Conservation (phyloP, 345 rosid genomes). For the Gossypium australe region DNA sequence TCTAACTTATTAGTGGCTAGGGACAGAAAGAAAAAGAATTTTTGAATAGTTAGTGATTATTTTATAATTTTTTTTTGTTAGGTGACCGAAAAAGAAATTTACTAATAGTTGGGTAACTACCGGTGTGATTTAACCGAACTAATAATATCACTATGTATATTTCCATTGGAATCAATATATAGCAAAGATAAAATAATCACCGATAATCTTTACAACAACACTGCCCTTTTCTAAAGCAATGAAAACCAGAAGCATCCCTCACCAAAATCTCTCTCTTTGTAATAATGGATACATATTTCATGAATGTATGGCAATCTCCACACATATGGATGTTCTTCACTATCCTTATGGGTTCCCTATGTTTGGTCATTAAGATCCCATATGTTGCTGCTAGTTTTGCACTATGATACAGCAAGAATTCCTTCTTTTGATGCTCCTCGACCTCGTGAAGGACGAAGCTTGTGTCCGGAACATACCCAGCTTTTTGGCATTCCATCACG, state of each 20-base stretch:
- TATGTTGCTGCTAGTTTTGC: slow-evolving; percentile 80
- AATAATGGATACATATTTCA: slow-evolving; percentile 49
- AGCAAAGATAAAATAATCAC: slow-evolving; percentile 24
- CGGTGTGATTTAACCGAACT: too few relatives aligned
- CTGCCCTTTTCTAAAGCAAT: slow-evolving; percentile 55
- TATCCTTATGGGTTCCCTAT: slow-evolving; percentile 44
- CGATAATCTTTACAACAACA: slow-evolving; percentile 72
- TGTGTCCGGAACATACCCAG: slow-evolving; percentile 72
- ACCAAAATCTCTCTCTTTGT: slow-evolving; percentile 54
- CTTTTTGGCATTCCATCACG: slow-evolving; percentile 59
- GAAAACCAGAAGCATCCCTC: slow-evolving; percentile 86
- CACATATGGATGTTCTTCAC: slow-evolving; percentile 72
- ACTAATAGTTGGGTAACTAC: too few relatives aligned
- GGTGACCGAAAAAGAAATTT: too few relatives aligned
- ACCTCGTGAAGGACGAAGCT: slow-evolving; percentile 89
- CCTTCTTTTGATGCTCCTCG: slow-evolving; percentile 75
- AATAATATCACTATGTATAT: too few relatives aligned
- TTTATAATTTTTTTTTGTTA: too few relatives aligned
- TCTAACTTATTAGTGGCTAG: too few relatives aligned
- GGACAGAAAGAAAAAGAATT: too few relatives aligned
- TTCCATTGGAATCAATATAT: too few relatives aligned
- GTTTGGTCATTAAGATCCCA: slow-evolving; percentile 50
- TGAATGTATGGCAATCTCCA: slow-evolving; percentile 80
- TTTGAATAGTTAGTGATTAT: too few relatives aligned
- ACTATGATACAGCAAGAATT: slow-evolving; percentile 77